phyloP scores from a whole-genome alignment of 1,139 yeast species.

The Saccharomyces hybrid region DNA sequence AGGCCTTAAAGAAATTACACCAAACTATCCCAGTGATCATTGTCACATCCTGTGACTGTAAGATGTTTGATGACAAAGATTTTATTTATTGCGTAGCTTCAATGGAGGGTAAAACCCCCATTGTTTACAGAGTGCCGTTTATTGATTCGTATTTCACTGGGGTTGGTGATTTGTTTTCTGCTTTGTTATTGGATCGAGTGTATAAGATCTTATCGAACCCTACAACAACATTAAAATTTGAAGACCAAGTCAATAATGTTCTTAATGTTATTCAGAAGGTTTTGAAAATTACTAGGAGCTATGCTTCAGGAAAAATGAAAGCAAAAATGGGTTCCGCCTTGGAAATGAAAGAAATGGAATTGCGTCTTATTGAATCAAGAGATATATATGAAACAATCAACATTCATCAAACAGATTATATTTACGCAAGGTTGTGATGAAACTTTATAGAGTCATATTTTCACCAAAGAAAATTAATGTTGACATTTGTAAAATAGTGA shows the following conservation, averaged over 20 bases:
- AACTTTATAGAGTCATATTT: neutral
- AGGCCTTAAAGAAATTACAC: constrained; percentile 40
- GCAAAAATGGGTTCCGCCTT: constrained; percentile 24
- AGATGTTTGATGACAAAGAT: constrained; percentile 21
- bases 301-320: constrained; percentile 16
- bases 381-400: constrained; percentile 16
- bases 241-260: constrained; percentile 25
- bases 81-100: constrained; percentile 35
- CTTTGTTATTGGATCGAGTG: constrained; percentile 48
- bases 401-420: constrained; percentile 6
- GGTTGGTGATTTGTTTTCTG: constrained; percentile 65
- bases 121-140: constrained; percentile 41
- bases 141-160: constrained; percentile 68
- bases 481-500: neutral
- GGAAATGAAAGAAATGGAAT: constrained; percentile 31
- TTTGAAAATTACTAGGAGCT: constrained; percentile 19
- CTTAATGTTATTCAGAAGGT: constrained; percentile 29
- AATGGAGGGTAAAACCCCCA: constrained; percentile 16
- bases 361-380: constrained; percentile 28
- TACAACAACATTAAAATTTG: constrained; percentile 8
- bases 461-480: neutral
- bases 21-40: constrained; percentile 28
- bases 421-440: constrained; percentile 9
- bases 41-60: constrained; percentile 28
- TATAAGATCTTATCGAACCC: constrained; percentile 13